Base-by-base conservation (phyloP, 257 asterid genomes). In the Jasminum sambac region DNA sequence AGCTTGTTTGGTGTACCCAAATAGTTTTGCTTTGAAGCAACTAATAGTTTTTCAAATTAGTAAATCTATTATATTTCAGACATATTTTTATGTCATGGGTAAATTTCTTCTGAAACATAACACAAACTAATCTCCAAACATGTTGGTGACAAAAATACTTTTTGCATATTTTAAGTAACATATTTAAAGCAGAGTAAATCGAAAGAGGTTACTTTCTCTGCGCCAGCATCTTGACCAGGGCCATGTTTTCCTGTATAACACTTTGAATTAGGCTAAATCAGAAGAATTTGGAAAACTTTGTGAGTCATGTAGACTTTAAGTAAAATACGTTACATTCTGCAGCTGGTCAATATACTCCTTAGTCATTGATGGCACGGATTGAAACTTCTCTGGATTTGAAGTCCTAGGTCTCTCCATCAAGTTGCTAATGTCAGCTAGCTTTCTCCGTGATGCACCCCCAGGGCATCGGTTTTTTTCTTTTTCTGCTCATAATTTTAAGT, bases 121-220 rank as follows among this genome's bases (percentile, higher is more conserved):
- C 50, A 19, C 62, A 3, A 41, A 42, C 23, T 42, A 7, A 8
- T 12, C 23, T 36, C 6, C 23, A 68, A 5, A 9, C 4, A 43
- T 43, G 44, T 1, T 40, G 6, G 9, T 40, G 9, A 11, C 12
- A 8, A 43, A 43, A 43, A 4, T 43, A 43, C 11, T n/a, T 43
- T 43, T 12, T 11, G 11, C 50, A 43, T 5, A 43, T 11, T 43
- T 43, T 10, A 43, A 43, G 17, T n/a, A 43, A 43, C 2, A 11
- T 13, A 13, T 43, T 55, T 1, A 55, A 21, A 11, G 12, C 10
- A 19, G 25, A 62, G 24, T 41, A 14, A 17, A 30, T 48, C 43
- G 9, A 9, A 36, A 74, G 76, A 82, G 90, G 93, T 87, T 91
- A 89, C 98, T 84, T 81, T 82, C 88, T 84, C 67, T 88, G 95